phyloP scores from a whole-genome alignment of 2,329 filamentous ascomycete genomes.

The Pseudogymnoascus sp. region DNA sequence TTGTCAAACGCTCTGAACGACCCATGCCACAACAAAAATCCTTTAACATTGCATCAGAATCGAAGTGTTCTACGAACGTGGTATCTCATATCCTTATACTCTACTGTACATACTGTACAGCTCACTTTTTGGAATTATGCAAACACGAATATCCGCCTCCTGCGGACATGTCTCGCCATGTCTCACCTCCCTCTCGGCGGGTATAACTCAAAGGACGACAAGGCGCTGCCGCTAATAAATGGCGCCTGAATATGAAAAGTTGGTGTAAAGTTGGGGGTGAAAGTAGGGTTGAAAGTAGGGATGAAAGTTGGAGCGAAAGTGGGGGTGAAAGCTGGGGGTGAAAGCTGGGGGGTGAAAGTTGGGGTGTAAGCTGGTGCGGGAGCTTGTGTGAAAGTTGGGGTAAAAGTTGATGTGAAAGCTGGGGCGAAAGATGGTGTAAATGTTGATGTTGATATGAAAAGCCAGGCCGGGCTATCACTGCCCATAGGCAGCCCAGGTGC shows the following conservation, averaged over 20 bases:
- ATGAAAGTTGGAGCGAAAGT: background rate
- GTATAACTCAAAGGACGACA: constrained; percentile 6
- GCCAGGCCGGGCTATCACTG: constrained; percentile 12
- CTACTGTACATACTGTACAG: constrained; percentile 7
- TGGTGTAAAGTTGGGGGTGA: constrained; percentile 1
- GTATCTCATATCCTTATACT: constrained; percentile 7
- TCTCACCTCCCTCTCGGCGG: constrained; percentile 3
- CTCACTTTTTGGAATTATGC: constrained; percentile 3
- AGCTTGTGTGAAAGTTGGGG: background rate
- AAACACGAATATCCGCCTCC: constrained; percentile 3
- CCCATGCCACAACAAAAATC: background rate
- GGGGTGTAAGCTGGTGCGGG: background rate
- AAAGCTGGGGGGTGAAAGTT: background rate
- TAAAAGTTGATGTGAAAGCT: background rate
- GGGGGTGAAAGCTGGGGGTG: background rate
- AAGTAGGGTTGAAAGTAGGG: background rate
- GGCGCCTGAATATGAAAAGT: constrained; percentile 3
- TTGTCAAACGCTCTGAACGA: background rate
- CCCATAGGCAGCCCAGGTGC: constrained; percentile 20
- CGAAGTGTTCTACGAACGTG: constrained; percentile 7
- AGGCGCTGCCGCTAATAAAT: constrained; percentile 4
- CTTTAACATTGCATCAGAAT: constrained; percentile 2
- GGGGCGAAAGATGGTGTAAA: background rate
- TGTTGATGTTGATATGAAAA: background rate
- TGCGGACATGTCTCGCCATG: constrained; percentile 1